phyloP scores from a whole-genome alignment of 768 basidiomycete species.

The Lactarius sanguifluus region DNA sequence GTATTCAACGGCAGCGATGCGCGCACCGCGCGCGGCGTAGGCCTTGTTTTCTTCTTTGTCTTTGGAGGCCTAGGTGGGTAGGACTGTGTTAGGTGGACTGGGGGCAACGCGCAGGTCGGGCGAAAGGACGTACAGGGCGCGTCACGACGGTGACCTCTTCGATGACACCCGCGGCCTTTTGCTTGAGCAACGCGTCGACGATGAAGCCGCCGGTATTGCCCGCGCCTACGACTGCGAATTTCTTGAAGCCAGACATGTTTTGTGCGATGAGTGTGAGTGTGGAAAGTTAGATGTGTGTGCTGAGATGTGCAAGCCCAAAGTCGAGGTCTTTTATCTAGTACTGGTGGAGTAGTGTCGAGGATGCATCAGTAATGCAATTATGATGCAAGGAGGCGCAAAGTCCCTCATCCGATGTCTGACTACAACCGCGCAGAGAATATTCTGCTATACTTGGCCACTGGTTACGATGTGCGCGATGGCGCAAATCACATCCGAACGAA shows the following conservation, averaged over 20 bases:
- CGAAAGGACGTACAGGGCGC: constrained; percentile 21
- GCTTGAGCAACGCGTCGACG: constrained; percentile 28
- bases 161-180: constrained; percentile 22
- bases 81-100: background rate
- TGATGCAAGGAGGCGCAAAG: too few species aligned
- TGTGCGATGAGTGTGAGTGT: background rate
- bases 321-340: background rate
- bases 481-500: too few species aligned
- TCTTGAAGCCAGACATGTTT: constrained; percentile 25
- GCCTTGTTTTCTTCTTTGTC: constrained; percentile 17
- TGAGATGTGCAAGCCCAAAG: background rate
- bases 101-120: too few species aligned
- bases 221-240: constrained; percentile 25
- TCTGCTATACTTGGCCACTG: background rate
- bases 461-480: background rate
- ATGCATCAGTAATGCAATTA: background rate
- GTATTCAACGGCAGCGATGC: constrained; percentile 18
- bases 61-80: constrained; percentile 5
- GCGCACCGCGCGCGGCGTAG: constrained; percentile 23
- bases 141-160: constrained; percentile 23
- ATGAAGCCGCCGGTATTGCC: constrained; percentile 29
- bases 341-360: background rate
- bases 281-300: background rate
- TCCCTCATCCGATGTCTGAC: background rate
- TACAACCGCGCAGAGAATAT: background rate